Base-by-base conservation (phyloP, 805 yeast species). In the Wickerhamomyces kurtzmanii region DNA sequence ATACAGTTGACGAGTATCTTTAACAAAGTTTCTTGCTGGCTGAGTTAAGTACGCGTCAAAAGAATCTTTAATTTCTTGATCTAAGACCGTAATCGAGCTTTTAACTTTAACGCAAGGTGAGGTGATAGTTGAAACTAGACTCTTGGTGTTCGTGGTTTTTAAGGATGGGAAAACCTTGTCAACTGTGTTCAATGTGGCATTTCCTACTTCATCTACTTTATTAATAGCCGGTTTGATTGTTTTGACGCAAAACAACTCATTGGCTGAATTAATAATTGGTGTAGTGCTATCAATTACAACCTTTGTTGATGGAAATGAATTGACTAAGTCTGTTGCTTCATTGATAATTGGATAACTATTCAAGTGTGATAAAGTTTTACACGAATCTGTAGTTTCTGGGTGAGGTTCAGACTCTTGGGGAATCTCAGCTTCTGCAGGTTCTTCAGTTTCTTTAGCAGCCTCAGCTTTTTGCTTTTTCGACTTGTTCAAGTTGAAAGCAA, bases 141-240 rank as follows among this genome's bases (percentile, higher is more conserved):
- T 69, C 26, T 58, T 54, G 46, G 62, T 62, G 28, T 71, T 68
- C 18, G 66, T 51, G 2, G 78, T 66, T 55, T 72, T 71, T 31
- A 76, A 53, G 21, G 60, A 57, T 4, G 94, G 94, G 13, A 71
- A 55, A 23, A 55, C 47, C 33, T 51, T 48, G 42, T 86, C 95
- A 23, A 84, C 55, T 20, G 59, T 46, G 32, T 46, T 49, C 40
- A 86, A 67, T n/a, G 70, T 54, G 17, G 56, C 41, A 39, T 80
- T 78, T n/a, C 76, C 62, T 17, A 57, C 49, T 29, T 57, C 61
- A 49, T 82, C 82, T 15, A 66, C 61, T 24, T 59, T 52, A 26
- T 50, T 45, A 23, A 71, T 50, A 5, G 68, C 57, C 13, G 72
- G 69, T 30, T 62, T 55, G 10, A 68, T 52, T 12, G 53, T 39